These are phyloP conservation scores for Pythium monospermum DNA, from an alignment of 352 stramenopile species.

Conservation along the genomic window DNA sequence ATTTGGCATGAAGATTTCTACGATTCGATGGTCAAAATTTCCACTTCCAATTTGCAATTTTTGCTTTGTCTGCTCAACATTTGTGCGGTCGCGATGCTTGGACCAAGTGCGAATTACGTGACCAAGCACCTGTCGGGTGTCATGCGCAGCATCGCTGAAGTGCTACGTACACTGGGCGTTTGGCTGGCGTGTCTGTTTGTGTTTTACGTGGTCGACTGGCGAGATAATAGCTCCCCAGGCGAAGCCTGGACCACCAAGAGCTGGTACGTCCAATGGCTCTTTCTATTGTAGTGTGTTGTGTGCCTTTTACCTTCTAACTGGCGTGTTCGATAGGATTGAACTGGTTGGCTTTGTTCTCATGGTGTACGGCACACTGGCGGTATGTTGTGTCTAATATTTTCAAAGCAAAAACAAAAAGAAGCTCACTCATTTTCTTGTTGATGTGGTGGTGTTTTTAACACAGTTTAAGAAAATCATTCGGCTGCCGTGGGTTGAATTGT, in stretches of 20 bases:
- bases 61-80: slow-evolving; percentile 54
- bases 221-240: slow-evolving; percentile 39
- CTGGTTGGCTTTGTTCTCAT: slow-evolving; percentile 67
- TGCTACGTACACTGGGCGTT: slow-evolving; percentile 67
- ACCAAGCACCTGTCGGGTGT: slow-evolving; percentile 79
- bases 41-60: slow-evolving; percentile 53
- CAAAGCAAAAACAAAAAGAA: too few species aligned
- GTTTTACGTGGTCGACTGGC: slow-evolving; percentile 70
- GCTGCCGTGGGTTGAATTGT: slow-evolving; percentile 40
- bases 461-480: slow-evolving; percentile 78
- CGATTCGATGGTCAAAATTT: slow-evolving; percentile 70
- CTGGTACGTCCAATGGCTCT: slow-evolving; percentile 29
- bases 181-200: slow-evolving; percentile 70
- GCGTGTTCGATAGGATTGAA: slow-evolving; percentile 65
- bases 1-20: slow-evolving; percentile 81
- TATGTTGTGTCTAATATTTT: slow-evolving; percentile 24
- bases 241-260: slow-evolving; percentile 69
- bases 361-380: slow-evolving; percentile 68
- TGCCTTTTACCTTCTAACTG: too few species aligned
- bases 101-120: slow-evolving; percentile 77
- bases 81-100: slow-evolving; percentile 60
- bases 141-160: slow-evolving; percentile 76
- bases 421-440: too few species aligned
- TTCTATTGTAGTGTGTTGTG: too few species aligned
- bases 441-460: background rate